Base-by-base conservation (phyloP, 208 protist genomes). In the Strigomonas culicis region DNA sequence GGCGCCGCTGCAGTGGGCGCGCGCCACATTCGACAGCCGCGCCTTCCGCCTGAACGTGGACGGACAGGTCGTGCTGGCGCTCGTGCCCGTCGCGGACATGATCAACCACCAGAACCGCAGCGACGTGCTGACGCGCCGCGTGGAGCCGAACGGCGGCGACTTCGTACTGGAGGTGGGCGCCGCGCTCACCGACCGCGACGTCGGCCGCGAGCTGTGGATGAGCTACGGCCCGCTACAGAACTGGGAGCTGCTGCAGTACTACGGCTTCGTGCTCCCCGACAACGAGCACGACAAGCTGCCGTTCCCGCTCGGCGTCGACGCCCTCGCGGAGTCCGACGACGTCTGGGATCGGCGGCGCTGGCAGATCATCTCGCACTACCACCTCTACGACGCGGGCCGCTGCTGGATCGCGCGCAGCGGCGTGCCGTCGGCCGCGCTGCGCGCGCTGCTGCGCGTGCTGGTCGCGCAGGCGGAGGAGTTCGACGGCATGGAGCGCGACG, bases 191-290 rank as follows among this genome's bases (percentile, higher is more conserved):
- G 55, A 53, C 0, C 66, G 57, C 0, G 86, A 90, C 59, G 70
- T 92, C 53, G 86, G 82, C 6, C 80, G 80, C 4, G 87, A 97
- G 77, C 64, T 94, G 59, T 92, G 83, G 83, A 95, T 97, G 89
- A 94, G 88, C 73, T 97, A 97, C 75, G 92, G 92, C n/a, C 92
- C 92, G 10, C 73, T 97, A 63, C 89, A 97, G 70, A 95, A 92
- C 74, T 95, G 88, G 88, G 88, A 97, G 78, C 74, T 97, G 66
- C 75, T 97, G 50, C 75, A 88, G 70, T 83, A 85, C 69, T 97
- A 97, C 75, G 92, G 92, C n/a, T 97, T 97, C 63, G 86, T 92
- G 22, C 59, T 94, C 22, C 67, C 68, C 13, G 76, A 84, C 34
- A 96, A 96, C 66, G 78, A 75, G 41, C 72, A 92, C 62, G 88